phyloP scores from a whole-genome alignment of 352 stramenopile species.

The Phytopythium mirpurense region DNA sequence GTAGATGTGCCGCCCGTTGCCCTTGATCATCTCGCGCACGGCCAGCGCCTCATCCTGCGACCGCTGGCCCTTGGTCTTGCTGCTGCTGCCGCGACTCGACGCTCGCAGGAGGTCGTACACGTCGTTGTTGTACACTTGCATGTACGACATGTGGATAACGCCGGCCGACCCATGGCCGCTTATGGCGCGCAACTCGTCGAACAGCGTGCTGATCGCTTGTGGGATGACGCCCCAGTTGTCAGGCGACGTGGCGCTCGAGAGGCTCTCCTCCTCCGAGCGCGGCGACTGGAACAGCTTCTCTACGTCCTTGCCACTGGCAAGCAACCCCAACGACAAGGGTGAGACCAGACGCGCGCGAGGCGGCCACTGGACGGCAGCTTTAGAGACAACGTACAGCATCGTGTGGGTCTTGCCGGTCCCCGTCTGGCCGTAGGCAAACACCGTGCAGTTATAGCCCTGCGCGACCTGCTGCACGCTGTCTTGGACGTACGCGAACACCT shows the following conservation, averaged over 20 bases:
- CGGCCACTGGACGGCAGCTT: too few species aligned
- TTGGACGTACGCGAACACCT: slow-evolving; percentile 60
- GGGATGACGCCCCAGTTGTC: slow-evolving; percentile 78
- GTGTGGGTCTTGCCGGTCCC: slow-evolving; percentile 96
- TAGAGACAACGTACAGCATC: slow-evolving; percentile 74
- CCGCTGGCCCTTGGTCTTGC: slow-evolving; percentile 21
- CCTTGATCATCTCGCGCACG: slow-evolving; percentile 68
- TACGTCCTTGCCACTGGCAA: slow-evolving; percentile 44
- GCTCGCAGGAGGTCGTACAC: slow-evolving; percentile 70
- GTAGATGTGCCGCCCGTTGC: slow-evolving; percentile 82
- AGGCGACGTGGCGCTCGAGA: slow-evolving; percentile 7
- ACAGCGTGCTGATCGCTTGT: slow-evolving; percentile 77
- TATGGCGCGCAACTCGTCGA: slow-evolving; percentile 63
- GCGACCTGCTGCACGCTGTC: slow-evolving; percentile 47
- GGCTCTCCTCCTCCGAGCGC: slow-evolving; percentile 3
- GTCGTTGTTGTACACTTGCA: slow-evolving; percentile 91
- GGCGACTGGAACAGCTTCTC: slow-evolving; percentile 20
- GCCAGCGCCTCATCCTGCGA: slow-evolving; percentile 40
- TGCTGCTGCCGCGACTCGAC: slow-evolving; percentile 18
- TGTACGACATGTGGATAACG: slow-evolving; percentile 86
- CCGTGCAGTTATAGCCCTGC: slow-evolving; percentile 84
- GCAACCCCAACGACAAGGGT: slow-evolving; percentile 25
- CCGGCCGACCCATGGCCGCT: slow-evolving; percentile 39
- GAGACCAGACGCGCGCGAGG: too few species aligned
- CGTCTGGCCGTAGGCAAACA: slow-evolving; percentile 94